phyloP scores from a whole-genome alignment of 176 grass and related monocot genomes.

The Eleusine indica region DNA sequence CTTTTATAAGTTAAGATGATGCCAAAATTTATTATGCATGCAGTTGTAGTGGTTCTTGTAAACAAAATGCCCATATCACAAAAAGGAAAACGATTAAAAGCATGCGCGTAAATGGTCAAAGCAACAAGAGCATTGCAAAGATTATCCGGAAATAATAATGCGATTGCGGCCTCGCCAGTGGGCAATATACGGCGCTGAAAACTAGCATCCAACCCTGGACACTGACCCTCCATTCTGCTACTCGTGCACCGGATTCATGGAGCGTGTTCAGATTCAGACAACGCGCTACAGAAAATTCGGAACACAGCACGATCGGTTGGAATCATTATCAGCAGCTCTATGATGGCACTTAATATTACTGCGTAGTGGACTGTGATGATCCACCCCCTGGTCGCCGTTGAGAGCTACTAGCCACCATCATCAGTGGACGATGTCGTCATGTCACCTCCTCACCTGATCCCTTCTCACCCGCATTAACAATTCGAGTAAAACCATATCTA shows the following conservation, averaged over 20 bases:
- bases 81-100: background rate
- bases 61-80: no score
- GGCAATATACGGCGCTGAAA: conserved; percentile 1
- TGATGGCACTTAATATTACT: no score
- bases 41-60: no score
- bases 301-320: no score
- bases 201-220: background rate
- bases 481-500: background rate
- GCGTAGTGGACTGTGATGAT: background rate
- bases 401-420: background rate
- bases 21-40: no score
- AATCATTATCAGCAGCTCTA: no score
- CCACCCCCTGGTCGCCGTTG: background rate
- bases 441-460: background rate
- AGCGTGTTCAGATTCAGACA: background rate
- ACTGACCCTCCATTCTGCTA: background rate
- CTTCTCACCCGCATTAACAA: background rate
- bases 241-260: background rate
- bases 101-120: background rate
- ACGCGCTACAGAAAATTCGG: background rate
- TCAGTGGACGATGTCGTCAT: conserved; percentile 33
- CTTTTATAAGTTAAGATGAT: no score
- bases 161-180: background rate
- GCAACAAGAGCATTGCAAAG: background rate
- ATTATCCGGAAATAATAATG: background rate